Conservation (phyloP, 495 filamentous ascomycete genomes). For the Xylaria nigripes region DNA sequence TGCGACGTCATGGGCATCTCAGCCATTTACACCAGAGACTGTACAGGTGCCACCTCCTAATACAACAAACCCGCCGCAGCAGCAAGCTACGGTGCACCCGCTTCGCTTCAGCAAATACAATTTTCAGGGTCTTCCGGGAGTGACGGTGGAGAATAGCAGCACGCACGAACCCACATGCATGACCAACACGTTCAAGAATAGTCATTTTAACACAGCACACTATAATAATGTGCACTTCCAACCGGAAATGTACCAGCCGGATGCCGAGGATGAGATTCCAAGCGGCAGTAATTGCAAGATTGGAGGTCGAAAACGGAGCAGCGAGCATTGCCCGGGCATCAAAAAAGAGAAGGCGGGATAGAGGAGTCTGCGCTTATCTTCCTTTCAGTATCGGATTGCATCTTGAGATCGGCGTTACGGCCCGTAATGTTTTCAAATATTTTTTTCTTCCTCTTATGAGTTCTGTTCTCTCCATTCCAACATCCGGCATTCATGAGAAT, state of each 20-base stretch:
- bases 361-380: constrained; percentile 11
- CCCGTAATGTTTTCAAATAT: not conserved
- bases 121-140: constrained; percentile 32
- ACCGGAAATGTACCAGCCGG: constrained; percentile 53
- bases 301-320: constrained; percentile 34
- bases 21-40: constrained; percentile 25
- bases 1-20: constrained; percentile 34
- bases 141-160: constrained; percentile 15
- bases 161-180: constrained; percentile 42
- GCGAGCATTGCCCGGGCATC: constrained; percentile 26
- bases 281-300: constrained; percentile 15
- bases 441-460: not conserved
- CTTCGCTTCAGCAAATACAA: constrained; percentile 42
- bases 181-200: constrained; percentile 50
- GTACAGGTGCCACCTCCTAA: constrained; percentile 23
- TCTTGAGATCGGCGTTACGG: constrained; percentile 19
- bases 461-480: constrained; percentile 14
- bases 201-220: constrained; percentile 74
- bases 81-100: constrained; percentile 28
- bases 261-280: constrained; percentile 32
- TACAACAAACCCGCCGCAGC: constrained; percentile 28
- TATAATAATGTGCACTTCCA: constrained; percentile 81
- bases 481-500: constrained; percentile 14
- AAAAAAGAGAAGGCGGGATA: constrained; percentile 26
- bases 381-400: constrained; percentile 17